Conservation (phyloP, 257 asterid species). For the Salvia rosmarinus region DNA sequence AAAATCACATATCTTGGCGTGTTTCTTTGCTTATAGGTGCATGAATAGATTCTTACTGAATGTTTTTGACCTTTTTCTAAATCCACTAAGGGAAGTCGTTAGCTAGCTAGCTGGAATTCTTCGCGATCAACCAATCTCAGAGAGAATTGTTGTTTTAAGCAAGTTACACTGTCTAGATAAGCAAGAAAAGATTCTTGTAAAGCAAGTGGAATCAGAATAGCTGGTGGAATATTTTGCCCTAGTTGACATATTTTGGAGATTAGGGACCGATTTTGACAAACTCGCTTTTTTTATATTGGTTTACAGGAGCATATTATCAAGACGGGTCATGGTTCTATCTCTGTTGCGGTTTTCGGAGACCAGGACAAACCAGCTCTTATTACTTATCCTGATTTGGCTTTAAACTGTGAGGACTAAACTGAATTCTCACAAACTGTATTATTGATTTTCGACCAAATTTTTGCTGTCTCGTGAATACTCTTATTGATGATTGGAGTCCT, state of each 20-base stretch:
- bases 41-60: conserved; percentile 33
- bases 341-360: conserved; percentile 89
- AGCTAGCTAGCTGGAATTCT: conserved; percentile 38
- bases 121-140: conserved; percentile 30
- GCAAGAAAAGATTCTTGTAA: conserved; percentile 31
- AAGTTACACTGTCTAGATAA: conserved; percentile 29
- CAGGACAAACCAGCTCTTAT: conserved; percentile 94
- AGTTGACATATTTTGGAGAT: conserved; percentile 28
- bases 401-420: conserved; percentile 68
- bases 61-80: conserved; percentile 22
- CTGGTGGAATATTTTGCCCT: conserved; percentile 40
- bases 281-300: conserved; percentile 32
- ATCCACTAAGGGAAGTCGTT: conserved; percentile 28
- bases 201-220: conserved; percentile 34
- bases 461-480: conserved; percentile 29
- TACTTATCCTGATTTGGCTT: conserved; percentile 95
- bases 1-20: neutral
- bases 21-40: conserved; percentile 17
- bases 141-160: conserved; percentile 30
- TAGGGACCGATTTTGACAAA: conserved; percentile 34
- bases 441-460: conserved; percentile 16
- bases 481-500: conserved; percentile 10
- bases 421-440: conserved; percentile 17
- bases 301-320: conserved; percentile 89
- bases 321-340: conserved; percentile 75